A percentile compares a stretch with the other conserved stretches of the same genome.
Conservation (phyloP, 257 asterid genomes). For the Asclepias syriaca region DNA sequence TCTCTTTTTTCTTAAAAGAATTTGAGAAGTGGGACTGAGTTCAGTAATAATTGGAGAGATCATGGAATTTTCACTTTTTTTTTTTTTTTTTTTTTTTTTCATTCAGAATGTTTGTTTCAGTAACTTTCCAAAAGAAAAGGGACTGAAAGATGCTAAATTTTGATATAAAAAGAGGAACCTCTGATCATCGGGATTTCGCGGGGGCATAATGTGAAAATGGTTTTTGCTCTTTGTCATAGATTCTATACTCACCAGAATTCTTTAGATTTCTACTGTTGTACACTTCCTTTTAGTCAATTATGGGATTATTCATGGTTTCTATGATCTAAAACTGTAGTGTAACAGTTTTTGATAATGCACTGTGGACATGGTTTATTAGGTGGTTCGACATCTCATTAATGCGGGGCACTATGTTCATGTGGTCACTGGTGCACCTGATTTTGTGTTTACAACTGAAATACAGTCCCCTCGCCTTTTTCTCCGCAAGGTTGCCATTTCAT, state of each 20-base stretch:
- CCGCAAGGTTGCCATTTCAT: constrained; percentile 59
- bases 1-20: neutral
- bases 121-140: neutral
- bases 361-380: constrained; percentile 40
- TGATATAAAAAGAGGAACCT: neutral
- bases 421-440: constrained; percentile 95
- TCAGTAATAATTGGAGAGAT: neutral
- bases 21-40: neutral
- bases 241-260: neutral
- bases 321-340: neutral
- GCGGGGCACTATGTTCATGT: constrained; percentile 94
- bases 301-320: no score
- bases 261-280: neutral
- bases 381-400: constrained; percentile 83
- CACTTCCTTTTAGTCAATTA: no score
- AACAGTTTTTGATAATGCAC: neutral
- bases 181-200: neutral
- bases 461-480: constrained; percentile 76
- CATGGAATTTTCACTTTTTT: neutral
- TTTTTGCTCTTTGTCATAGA: neutral
- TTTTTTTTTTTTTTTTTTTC: neutral
- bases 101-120: neutral
- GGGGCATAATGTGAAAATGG: neutral
- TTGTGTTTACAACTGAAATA: constrained; percentile 78
- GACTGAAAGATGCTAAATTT: neutral